These are phyloP conservation scores for Serendipita indica DNA, from an alignment of 768 basidiomycete genomes.

Conservation along the genomic window DNA sequence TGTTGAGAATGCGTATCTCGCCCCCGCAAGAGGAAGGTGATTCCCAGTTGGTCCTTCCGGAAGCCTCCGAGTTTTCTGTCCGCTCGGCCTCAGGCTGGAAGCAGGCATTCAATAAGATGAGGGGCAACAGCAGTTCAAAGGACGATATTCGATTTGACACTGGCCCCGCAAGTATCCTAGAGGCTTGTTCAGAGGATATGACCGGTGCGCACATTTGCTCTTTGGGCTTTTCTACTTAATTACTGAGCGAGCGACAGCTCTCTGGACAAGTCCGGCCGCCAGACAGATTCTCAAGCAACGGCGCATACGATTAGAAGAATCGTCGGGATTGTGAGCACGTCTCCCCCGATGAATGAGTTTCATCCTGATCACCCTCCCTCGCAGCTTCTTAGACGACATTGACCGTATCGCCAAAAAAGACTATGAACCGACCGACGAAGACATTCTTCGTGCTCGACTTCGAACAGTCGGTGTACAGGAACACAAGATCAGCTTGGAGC, in stretches of 20 bases:
- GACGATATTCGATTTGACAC: conserved; percentile 5
- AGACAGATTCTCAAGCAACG: conserved; percentile 1
- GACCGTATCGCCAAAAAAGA: conserved; percentile 44
- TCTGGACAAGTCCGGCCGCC: not conserved
- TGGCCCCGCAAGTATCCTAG: conserved; percentile 4
- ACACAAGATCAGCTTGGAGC: conserved; percentile 42
- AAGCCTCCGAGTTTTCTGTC: not conserved
- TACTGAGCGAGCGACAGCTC: not conserved
- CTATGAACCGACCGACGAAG: conserved; percentile 55
- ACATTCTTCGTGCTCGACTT: conserved; percentile 55
- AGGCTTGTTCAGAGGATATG: conserved; percentile 8
- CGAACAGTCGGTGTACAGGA: conserved; percentile 59
- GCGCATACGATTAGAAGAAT: conserved; percentile 40
- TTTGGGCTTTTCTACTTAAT: not conserved
- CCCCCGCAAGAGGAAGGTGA: conserved; percentile 4
- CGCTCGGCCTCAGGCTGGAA: conserved; percentile 7
- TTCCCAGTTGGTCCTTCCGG: not conserved
- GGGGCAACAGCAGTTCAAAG: not conserved
- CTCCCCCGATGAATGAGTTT: not conserved
- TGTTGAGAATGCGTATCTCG: not conserved
- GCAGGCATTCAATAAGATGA: conserved; percentile 8
- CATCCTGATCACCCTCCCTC: not conserved
- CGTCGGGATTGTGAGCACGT: conserved; percentile 26
- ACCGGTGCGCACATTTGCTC: not conserved
- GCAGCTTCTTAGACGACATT: conserved; percentile 54